A percentile compares a stretch with the other conserved stretches of the same genome.
Evolutionary conservation across 1,284 basidiomycete genomes (phyloP).

Genomic region (Macrocystidia cucumis): DNA sequence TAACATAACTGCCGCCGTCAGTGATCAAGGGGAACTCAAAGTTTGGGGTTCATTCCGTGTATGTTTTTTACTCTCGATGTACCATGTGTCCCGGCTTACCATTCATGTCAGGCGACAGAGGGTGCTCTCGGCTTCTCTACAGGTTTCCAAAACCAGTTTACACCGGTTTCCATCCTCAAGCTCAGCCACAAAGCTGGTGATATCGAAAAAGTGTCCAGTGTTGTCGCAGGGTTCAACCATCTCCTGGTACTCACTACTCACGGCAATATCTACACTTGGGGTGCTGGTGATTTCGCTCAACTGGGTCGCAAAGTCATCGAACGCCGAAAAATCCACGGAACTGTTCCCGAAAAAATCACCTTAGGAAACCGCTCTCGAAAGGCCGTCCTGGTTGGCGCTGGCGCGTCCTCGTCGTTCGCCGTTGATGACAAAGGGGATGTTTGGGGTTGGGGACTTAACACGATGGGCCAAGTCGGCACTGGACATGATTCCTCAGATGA

Average conservation of each 20-base stretch:
- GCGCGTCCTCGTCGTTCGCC: conserved; percentile 83
- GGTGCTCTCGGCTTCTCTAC: conserved; percentile 84
- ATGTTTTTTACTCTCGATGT: conserved; percentile 23
- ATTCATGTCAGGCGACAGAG: conserved; percentile 51
- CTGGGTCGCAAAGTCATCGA: conserved; percentile 82
- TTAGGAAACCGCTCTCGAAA: conserved; percentile 50
- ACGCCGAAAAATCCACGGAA: conserved; percentile 78
- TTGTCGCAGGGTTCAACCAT: conserved; percentile 76
- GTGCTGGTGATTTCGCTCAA: conserved; percentile 82
- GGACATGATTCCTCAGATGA: conserved; percentile 36
- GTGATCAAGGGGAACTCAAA: conserved; percentile 69
- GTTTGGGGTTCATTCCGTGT: conserved; percentile 94
- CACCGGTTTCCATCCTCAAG: conserved; percentile 65
- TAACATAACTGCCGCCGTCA: conserved; percentile 78
- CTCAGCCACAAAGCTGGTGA: conserved; percentile 53
- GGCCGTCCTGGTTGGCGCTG: conserved; percentile 68
- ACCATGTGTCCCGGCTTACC: conserved; percentile 4
- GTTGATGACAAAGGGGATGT: conserved; percentile 78
- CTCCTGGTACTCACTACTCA: conserved; percentile 80
- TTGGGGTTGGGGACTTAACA: conserved; percentile 92
- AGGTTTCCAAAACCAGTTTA: conserved; percentile 56
- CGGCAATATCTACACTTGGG: conserved; percentile 82
- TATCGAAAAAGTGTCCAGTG: conserved; percentile 73
- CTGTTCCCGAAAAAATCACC: conserved; percentile 73
- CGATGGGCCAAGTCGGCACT: conserved; percentile 40